A percentile compares a stretch with the other conserved stretches of the same genome.
phyloP scores from a whole-genome alignment of 2,329 filamentous ascomycete genomes.

The Sporothrix humicola region DNA sequence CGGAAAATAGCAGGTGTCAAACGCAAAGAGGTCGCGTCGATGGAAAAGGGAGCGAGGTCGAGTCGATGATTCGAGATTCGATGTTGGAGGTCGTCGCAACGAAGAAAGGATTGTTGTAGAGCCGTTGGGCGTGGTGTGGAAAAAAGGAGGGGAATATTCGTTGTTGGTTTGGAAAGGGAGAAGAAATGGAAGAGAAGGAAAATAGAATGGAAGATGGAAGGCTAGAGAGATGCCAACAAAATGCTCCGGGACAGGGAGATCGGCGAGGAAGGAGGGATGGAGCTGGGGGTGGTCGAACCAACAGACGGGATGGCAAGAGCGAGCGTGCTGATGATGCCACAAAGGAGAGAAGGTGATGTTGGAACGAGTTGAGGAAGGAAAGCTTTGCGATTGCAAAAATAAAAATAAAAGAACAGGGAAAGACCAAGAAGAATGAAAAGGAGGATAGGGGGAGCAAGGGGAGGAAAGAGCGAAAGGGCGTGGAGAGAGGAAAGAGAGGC shows the following conservation, averaged over 20 bases:
- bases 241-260: background rate
- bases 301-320: conserved; percentile 6
- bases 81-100: background rate
- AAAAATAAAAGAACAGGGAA: background rate
- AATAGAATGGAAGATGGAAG: background rate
- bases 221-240: conserved; percentile 15
- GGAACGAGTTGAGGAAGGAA: conserved; percentile 9
- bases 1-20: background rate
- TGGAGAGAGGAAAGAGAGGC: conserved; percentile 17
- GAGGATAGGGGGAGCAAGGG: background rate
- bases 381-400: background rate
- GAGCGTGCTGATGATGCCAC: background rate
- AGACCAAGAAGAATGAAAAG: conserved; percentile 5
- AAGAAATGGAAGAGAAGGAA: background rate
- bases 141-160: conserved; percentile 5
- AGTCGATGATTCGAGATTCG: background rate
- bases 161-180: background rate
- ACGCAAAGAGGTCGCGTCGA: background rate
- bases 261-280: conserved; percentile 13
- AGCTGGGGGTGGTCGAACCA: background rate
- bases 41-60: conserved; percentile 1
- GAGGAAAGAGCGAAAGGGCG: conserved; percentile 20
- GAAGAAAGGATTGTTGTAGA: background rate
- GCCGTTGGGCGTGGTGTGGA: background rate
- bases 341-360: background rate